A percentile compares a stretch with the other conserved stretches of the same genome.
Evolutionary conservation across 2,329 filamentous ascomycete species (phyloP).

Genomic region (Passalora sequoiae): DNA sequence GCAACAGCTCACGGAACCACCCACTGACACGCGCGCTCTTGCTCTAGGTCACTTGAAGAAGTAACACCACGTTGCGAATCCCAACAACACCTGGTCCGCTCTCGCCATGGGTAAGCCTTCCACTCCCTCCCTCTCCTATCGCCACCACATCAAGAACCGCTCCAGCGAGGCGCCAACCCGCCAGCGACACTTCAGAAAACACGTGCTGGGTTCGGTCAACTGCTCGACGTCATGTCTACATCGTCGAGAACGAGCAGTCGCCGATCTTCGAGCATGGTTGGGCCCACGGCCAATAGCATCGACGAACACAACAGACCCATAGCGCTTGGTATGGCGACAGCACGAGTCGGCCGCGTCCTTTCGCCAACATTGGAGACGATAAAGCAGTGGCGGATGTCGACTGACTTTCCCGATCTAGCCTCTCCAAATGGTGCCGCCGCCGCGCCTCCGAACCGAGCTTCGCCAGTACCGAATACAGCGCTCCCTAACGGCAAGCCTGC

Average conservation of each 20-base stretch:
- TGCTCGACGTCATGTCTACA: constrained; percentile 19
- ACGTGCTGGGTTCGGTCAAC: constrained; percentile 16
- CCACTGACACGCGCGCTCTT: constrained; percentile 22
- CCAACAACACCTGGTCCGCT: constrained; percentile 23
- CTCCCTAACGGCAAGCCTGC: constrained; percentile 48
- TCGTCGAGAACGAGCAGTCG: constrained; percentile 14
- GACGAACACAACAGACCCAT: constrained; percentile 15
- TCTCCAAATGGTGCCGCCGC: constrained; percentile 41
- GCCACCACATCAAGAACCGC: constrained; percentile 18
- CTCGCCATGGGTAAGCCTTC: constrained; percentile 34
- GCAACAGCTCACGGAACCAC: constrained; percentile 4
- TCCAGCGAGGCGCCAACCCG: constrained; percentile 12
- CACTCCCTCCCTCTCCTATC: constrained; percentile 16
- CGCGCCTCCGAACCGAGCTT: constrained; percentile 43
- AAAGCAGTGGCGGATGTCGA: not conserved
- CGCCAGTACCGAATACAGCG: constrained; percentile 40
- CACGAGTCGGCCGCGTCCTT: constrained; percentile 20
- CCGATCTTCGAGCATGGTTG: constrained; percentile 7
- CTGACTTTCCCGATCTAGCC: constrained; percentile 32
- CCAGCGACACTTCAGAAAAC: constrained; percentile 14
- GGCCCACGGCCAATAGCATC: constrained; percentile 7
- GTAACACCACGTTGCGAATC: constrained; percentile 23
- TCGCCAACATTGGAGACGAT: constrained; percentile 12
- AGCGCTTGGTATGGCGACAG: constrained; percentile 18
- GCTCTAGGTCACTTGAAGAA: constrained; percentile 22